phyloP scores from a whole-genome alignment of 2,329 filamentous ascomycete species.

The Colletotrichum sp. region DNA sequence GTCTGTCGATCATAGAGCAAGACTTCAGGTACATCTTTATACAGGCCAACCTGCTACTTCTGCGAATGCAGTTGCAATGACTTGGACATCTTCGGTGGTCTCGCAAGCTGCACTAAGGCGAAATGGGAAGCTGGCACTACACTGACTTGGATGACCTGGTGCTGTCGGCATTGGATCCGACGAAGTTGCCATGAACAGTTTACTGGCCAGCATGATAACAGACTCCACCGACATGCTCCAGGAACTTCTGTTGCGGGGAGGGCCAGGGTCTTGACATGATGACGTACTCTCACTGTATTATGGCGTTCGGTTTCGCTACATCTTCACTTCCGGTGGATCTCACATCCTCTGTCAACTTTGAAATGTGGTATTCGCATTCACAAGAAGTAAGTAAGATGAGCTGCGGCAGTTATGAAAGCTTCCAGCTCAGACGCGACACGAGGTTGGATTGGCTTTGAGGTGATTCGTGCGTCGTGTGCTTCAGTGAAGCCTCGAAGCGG shows the following conservation, averaged over 20 bases:
- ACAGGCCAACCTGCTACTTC: not conserved
- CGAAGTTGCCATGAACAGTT: not conserved
- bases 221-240: not conserved
- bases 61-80: not conserved
- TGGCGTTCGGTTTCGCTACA: not conserved
- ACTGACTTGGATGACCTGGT: not conserved
- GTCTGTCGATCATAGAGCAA: not conserved
- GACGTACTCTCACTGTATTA: not conserved
- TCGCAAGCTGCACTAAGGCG: not conserved
- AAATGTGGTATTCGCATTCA: not conserved
- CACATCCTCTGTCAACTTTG: not conserved
- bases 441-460: not conserved
- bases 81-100: not conserved
- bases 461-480: not conserved
- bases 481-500: not conserved
- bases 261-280: not conserved
- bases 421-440: not conserved
- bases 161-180: not conserved
- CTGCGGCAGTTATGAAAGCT: not conserved
- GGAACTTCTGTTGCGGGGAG: slow-evolving; percentile 1
- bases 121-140: not conserved
- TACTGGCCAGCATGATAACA: not conserved
- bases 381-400: not conserved
- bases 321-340: not conserved
- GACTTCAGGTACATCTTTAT: not conserved